Evolutionary conservation across 1,139 yeast genomes (phyloP), one percentile per base, ranked within the genome.

Genomic region (Insectozyma bohioensis): DNA sequence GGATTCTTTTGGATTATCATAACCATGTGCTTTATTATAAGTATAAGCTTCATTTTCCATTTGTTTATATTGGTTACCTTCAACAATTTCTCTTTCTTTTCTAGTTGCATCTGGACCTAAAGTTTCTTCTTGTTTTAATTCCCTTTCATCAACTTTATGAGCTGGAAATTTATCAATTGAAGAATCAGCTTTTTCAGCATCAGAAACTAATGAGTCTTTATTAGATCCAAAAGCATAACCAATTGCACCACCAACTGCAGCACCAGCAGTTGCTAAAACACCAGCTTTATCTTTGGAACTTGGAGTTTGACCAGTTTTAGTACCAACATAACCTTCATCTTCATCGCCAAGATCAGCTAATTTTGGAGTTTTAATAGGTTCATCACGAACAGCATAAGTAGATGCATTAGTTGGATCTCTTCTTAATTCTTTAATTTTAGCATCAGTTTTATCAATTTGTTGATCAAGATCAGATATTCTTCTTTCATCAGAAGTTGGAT

Each of bases 11-110:
- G 53, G 56, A 33, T 51, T 41, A 26, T 45, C 44, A 34, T 44
- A 38, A 5, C 62, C 63, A 28, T 50, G 58, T 41, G 56, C 44
- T 41, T 52, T 58, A 49, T 61, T 60, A 46, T 56, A 47, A 5
- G 49, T 21, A 9, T 36, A 34, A 11, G 32, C 20, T 24, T 39
- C 34, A 14, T 34, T 25, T 14, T 30, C 31, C 7, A 33, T 19
- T 7, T 19, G 39, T 10, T 26, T 29, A 15, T 23, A 26, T 19
- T 30, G 41, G 13, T 41, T 35, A 8, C 16, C 28, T 14, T 24
- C 30, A 24, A 30, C 35, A 10, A 38, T 7, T 30, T 31, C 25
- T 4, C 14, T 20, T 15, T 34, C 36, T n/a, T n/a, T n/a, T n/a
- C n/a, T 35, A 19, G 29, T 36, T 20, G 25, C 26, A 26, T 24